Base-by-base conservation (phyloP, 371 early-diverging fungal species). In the Apophysomyces variabilis region DNA sequence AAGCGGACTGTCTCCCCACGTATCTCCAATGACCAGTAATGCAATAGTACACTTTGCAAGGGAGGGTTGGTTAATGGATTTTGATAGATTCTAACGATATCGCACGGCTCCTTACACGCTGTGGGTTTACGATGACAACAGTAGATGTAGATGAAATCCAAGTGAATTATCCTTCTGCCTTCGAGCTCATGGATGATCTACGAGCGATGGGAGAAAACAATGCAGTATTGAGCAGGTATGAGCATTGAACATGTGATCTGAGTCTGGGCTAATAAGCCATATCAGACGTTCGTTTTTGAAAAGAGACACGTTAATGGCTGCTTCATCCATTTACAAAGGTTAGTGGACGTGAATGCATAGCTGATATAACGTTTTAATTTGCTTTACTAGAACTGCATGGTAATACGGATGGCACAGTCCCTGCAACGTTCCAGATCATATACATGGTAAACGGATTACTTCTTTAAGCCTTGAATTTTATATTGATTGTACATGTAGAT, bases 121-220 rank as follows among this genome's bases (percentile, higher is more conserved):
- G 96, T 5, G 95, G 96, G 3, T 92, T 96, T 62, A 85, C 89
- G 1, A 78, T 98, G 58, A 93, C 96, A 0, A 97, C 98, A 0
- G 93, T 98, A 1, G 98, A 98, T 74, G 86, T 95, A 21, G 98
- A 98, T 71, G 96, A 94, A 66, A 88, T 98, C 58, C 88, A 89
- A 14, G 94, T 98, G 36, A 89, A 89, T 66, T 98, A 96, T 72
- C 98, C 98, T 21, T 90, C 93, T 21, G 90, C 92, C 70, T 91
- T 94, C 75, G 96, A 97, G 67, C 76, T 98, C 61, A 90, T 98
- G 81, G 80, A 89, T 47, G 98, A 98, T 75, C 76, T 98, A 38
- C 82, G 86, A 46, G 86, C 91, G 9, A 98, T 98, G 98, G 98
- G 98, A 6, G 98, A 98, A 77, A 90, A 86, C 54, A 98, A 97